Base-by-base conservation (phyloP, 83 land plant genomes). In the Picea mariana region DNA sequence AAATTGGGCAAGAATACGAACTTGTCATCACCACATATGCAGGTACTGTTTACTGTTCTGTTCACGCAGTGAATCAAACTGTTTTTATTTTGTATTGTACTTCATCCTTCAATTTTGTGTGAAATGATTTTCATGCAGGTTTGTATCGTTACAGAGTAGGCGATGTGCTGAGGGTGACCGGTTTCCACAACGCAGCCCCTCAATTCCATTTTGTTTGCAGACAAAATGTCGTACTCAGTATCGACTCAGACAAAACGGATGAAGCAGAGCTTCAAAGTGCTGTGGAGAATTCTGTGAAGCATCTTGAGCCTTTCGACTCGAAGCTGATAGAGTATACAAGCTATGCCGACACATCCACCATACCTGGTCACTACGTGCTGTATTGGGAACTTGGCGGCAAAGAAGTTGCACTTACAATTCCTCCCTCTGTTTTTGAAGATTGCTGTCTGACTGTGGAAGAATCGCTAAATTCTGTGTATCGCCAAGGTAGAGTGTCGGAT, bases 21-120 rank as follows among this genome's bases (percentile, higher is more conserved):
- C 90, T 95, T 64, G 92, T 95, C n/a, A 87, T 95, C 87, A 95
- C 98, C 16, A 95, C 97, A 24, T 95, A 90, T 82, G 82, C 95
- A n/a, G 98, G 98, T 85, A 42, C 44, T 42, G 44, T 42, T 42
- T 42, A 42, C 6, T 42, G 5, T 42, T 42, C 5, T 42, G 6
- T 42, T 4, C 6, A 42, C 44, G 6, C 44, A 42, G 44, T 42
- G 6, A 42, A 4, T 42, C 44, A 42, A 42, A 4, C 44, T 42
- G 6, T 44, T 44, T 44, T 8, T 44, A 44, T 44, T 44, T 44
- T 8, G 0, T 44, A 31, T 31, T 31, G 31, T 31, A 31, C 31
- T 31, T 0, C 1, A 31, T 31, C 31, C 31, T 31, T 31, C 31
- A 31, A 31, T 31, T 31, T 31, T 55, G 59, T 55, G 15, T 55